Evolutionary conservation across 306 rosid genomes (phyloP), one percentile per base, ranked within the genome.

Genomic region (Astragalus glycyphyllos): DNA sequence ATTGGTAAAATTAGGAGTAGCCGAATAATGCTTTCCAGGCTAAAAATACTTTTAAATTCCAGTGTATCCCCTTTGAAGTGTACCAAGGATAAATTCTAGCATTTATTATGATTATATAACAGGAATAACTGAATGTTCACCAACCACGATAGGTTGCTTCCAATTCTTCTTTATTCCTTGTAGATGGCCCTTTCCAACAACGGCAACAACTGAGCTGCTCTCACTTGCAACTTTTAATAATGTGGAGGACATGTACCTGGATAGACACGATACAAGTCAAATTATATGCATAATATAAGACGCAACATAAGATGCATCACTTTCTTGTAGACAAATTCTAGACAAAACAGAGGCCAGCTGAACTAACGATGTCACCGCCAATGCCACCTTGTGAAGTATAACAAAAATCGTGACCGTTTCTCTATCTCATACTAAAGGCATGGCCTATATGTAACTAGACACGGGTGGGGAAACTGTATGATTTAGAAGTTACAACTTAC

Each of bases 151-250:
- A 80, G 97, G 97, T 80, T 94, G 95, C 86, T 77, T 69, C 99
- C 96, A 89, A 12, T 94, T 80, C 79, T 87, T 89, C 77, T 79
- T 84, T 63, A 94, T 91, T 86, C 99, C 99, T 84, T 72, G 89
- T 23, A 94, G 83, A 82, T 94, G 99, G 16, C 96, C 99, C 81
- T 89, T 91, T 42, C 99, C 97, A 64, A 94, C 97, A 73, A 89
- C 97, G 8, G 96, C 99, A 42, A 91, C 99, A 45, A 90, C 95
- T 26, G 89, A 87, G 26, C 71, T 74, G 59, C 79, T 79, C 81
- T 86, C 86, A 16, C 82, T 78, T 7, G 97, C 99, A 66, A 89
- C 77, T 82, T 71, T 79, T 14, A 89, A 83, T 70, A 94, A 82
- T 20, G 88, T 64, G 16, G 89, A 68, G 23, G 99, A 89, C 97